Conservation (phyloP, 2,329 filamentous ascomycete species). For the Claviceps digitariae region DNA sequence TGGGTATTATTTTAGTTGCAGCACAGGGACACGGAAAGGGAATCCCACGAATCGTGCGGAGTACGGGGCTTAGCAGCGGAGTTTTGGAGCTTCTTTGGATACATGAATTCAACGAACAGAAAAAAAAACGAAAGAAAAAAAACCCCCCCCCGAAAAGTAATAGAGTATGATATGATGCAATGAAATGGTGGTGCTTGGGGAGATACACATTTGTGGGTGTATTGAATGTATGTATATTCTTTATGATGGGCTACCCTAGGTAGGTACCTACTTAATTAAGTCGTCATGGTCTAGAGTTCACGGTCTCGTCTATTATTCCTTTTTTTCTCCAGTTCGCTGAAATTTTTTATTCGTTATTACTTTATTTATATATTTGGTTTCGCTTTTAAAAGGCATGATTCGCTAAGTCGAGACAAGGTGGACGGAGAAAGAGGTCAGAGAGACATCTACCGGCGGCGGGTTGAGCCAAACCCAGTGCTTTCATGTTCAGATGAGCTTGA, state of each 20-base stretch:
- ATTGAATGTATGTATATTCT: background rate
- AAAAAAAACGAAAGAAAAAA: background rate
- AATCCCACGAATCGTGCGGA: background rate
- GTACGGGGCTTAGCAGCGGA: conserved; percentile 7
- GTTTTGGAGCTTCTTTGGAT: conserved; percentile 6
- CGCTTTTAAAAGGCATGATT: too few relatives aligned
- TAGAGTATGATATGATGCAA: background rate
- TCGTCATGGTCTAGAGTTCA: too few relatives aligned
- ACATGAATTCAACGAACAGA: background rate
- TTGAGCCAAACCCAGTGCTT: conserved; percentile 62
- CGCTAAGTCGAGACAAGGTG: too few relatives aligned
- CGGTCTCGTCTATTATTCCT: background rate
- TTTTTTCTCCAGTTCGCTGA: background rate
- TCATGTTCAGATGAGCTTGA: conserved; percentile 40
- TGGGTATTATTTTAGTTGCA: conserved; percentile 4
- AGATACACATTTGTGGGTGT: background rate
- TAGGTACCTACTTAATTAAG: background rate
- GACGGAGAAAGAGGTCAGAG: too few relatives aligned
- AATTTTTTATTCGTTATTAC: background rate
- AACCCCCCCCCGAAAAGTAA: too few relatives aligned
- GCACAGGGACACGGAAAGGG: background rate
- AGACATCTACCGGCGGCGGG: conserved; percentile 36
- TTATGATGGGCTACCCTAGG: too few relatives aligned
- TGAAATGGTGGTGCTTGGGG: background rate
- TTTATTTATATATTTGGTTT: too few relatives aligned